Conservation (phyloP, 345 rosid genomes). For the Streptanthus diversifolius region DNA sequence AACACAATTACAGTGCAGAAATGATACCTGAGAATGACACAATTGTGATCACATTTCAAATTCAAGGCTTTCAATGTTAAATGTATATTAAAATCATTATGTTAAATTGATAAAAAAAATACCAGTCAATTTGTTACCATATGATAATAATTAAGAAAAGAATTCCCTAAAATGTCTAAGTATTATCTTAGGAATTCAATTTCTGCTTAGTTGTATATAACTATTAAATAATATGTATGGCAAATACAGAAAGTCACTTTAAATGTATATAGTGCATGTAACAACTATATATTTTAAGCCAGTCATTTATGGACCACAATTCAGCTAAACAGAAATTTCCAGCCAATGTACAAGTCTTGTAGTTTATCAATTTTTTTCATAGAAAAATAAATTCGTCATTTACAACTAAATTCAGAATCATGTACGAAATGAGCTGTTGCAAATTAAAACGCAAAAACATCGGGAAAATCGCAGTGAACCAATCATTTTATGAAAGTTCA, state of each 20-base stretch:
- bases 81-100: no score
- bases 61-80: no score
- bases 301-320: neutral
- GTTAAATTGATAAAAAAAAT: no score
- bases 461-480: no score
- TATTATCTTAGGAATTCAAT: neutral
- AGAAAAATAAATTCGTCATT: no score
- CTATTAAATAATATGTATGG: neutral
- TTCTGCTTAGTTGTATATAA: neutral
- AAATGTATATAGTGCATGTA: neutral
- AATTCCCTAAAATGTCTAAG: neutral
- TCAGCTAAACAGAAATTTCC: neutral
- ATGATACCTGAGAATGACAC: no score
- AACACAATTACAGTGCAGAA: neutral
- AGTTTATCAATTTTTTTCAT: no score
- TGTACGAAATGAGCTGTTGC: no score
- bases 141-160: neutral
- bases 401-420: no score
- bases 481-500: neutral
- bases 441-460: no score
- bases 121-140: conserved; percentile 21
- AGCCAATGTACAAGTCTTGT: neutral
- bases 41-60: no score
- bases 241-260: neutral
- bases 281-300: neutral